Percentiles rank a stretch among this genome's conserved stretches.
Evolutionary conservation across 2,329 filamentous ascomycete species (phyloP).

Genomic region (Neocucurbitaria cava): DNA sequence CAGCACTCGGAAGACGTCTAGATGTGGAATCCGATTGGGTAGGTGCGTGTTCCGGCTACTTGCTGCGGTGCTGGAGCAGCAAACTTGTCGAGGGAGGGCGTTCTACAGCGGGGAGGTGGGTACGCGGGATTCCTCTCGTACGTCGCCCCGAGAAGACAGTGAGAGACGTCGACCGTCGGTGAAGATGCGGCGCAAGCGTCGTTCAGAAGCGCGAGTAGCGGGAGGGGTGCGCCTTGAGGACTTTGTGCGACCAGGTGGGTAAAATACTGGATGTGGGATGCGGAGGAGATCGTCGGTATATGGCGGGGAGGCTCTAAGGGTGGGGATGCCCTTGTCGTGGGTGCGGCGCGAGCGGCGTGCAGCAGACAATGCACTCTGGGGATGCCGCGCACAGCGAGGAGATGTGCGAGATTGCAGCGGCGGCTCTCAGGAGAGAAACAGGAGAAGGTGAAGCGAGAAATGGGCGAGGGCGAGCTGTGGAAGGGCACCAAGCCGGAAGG

Average conservation of each 20-base stretch:
- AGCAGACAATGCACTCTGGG: conserved; percentile 7
- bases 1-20: conserved; percentile 9
- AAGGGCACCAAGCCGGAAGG: conserved; percentile 29
- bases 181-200: conserved; percentile 10
- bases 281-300: conserved; percentile 30
- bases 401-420: conserved; percentile 9
- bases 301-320: conserved; percentile 38
- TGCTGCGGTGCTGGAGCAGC: conserved; percentile 22
- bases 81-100: conserved; percentile 26
- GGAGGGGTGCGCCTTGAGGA: conserved; percentile 20
- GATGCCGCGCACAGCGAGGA: conserved; percentile 10
- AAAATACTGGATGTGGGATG: conserved; percentile 32
- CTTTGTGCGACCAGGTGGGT: conserved; percentile 33
- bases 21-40: conserved; percentile 11
- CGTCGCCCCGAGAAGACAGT: conserved; percentile 23
- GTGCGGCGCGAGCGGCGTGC: conserved; percentile 12
- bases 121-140: conserved; percentile 39
- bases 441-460: conserved; percentile 23
- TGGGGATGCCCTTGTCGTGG: conserved; percentile 20
- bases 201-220: conserved; percentile 13
- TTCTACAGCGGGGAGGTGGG: conserved; percentile 20
- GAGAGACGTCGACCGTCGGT: neutral
- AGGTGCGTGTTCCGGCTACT: conserved; percentile 8
- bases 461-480: conserved; percentile 23
- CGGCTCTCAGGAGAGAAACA: conserved; percentile 18